A percentile compares a stretch with the other conserved stretches of the same genome.
Conservation (phyloP, 2,329 filamentous ascomycete genomes). For the Fusarium fracticaudum region DNA sequence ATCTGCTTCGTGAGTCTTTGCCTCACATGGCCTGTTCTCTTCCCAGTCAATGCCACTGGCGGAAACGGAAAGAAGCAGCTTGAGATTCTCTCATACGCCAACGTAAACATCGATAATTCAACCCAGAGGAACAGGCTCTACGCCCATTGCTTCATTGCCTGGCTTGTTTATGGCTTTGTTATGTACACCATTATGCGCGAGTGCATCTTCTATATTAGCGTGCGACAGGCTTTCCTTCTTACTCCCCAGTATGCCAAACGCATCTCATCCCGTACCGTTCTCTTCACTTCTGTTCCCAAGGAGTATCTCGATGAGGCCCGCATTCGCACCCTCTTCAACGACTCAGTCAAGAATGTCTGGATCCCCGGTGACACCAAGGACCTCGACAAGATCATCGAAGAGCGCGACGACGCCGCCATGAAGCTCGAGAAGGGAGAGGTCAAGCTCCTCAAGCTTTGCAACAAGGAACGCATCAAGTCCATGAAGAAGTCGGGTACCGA, state of each 20-base stretch:
- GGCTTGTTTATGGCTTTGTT: constrained; percentile 86
- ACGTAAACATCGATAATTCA: constrained; percentile 54
- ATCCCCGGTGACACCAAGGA: constrained; percentile 77
- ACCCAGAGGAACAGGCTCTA: constrained; percentile 74
- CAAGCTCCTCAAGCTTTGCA: constrained; percentile 74
- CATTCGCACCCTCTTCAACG: constrained; percentile 79
- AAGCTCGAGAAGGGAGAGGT: constrained; percentile 87
- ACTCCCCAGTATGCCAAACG: constrained; percentile 84
- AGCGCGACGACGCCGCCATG: constrained; percentile 78
- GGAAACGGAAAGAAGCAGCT: constrained; percentile 73
- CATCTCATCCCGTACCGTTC: constrained; percentile 88
- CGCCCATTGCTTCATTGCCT: constrained; percentile 83
- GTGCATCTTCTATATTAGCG: constrained; percentile 90
- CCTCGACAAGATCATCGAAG: constrained; percentile 79
- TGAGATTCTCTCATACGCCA: constrained; percentile 52
- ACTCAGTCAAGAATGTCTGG: constrained; percentile 85
- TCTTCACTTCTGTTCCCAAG: constrained; percentile 88
- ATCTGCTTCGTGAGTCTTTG: constrained; percentile 83
- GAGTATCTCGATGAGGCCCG: constrained; percentile 79
- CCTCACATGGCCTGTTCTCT: constrained; percentile 88
- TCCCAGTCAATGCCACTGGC: constrained; percentile 85
- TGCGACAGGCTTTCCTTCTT: constrained; percentile 93
- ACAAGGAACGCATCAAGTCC: constrained; percentile 50
- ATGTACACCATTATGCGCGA: constrained; percentile 91
- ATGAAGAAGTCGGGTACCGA: constrained; percentile 46